phyloP scores from a whole-genome alignment of 106 monocot genomes.

The Apostasia ramifera region DNA sequence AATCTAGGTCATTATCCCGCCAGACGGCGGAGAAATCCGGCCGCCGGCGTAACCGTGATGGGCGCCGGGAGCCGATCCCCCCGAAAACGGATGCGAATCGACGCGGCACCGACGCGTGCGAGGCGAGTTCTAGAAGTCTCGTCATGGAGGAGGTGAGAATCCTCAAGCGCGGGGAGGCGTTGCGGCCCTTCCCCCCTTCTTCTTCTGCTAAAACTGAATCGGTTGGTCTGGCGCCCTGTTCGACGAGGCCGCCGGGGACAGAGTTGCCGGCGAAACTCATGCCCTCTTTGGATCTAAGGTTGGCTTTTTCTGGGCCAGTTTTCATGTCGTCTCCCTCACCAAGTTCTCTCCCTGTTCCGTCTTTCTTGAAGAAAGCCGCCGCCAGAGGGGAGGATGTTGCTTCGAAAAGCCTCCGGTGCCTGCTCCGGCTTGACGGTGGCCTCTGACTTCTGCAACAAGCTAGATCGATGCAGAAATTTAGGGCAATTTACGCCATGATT shows the following conservation, averaged over 20 bases:
- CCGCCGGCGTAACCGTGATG: background rate
- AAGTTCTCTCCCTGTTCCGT: slow-evolving; percentile 32
- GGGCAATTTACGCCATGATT: background rate
- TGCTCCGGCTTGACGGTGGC: slow-evolving; percentile 14
- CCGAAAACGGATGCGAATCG: background rate
- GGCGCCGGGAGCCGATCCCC: background rate
- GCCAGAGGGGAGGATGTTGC: background rate
- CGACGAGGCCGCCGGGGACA: slow-evolving; percentile 9
- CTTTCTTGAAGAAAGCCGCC: slow-evolving; percentile 5
- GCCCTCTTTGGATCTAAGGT: background rate
- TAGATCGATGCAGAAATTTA: background rate
- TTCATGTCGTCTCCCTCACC: slow-evolving; percentile 24
- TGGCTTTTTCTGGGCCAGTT: slow-evolving; percentile 23
- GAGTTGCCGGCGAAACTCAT: slow-evolving; percentile 13
- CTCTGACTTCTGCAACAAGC: background rate
- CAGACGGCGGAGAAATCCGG: background rate
- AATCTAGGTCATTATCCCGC: no score
- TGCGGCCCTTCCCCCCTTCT: background rate
- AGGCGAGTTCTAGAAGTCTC: background rate
- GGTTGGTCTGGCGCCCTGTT: background rate
- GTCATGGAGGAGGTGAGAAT: slow-evolving; percentile 39
- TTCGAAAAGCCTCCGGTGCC: slow-evolving; percentile 1
- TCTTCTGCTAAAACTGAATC: background rate
- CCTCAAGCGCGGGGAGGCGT: slow-evolving; percentile 28
- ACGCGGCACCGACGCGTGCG: background rate